Evolutionary conservation across 495 filamentous ascomycete species (phyloP), one percentile per base, ranked within the genome.

Genomic region (Trichoderma reesei): DNA sequence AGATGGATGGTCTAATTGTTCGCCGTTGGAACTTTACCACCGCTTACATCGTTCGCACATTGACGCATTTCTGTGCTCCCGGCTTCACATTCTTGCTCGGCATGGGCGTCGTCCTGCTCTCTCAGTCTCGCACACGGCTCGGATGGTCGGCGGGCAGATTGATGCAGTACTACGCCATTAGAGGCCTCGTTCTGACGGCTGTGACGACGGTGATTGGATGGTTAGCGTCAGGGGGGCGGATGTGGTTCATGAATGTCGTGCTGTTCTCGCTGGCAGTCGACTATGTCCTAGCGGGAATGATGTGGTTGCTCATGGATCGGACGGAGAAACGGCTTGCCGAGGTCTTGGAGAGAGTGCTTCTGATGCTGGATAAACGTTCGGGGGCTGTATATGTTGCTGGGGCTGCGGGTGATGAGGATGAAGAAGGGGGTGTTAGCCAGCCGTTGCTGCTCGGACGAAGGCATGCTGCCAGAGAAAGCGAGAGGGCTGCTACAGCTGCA

Each of bases 81-180:
- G 73, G 73, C 11, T 74, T 74, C 51, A 73, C 69, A 6, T 74
- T 75, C 42, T 65, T 75, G 10, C 70, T 75, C 6, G 73, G 73
- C n/a, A 73, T 75, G 67, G 73, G 73, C 41, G 64, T 74, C 8
- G 73, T 69, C 1, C 73, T 74, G 62, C 74, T 75, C 41, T 63
- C 70, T 3, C 61, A 65, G 20, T 74, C 73, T 33, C 68, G 73
- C 13, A 66, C 68, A 8, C 69, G 65, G 11, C 67, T 72, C 0
- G 68, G 67, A 3, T 75, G 73, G 73, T 51, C 65, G 14, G 60
- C 64, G 3, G 34, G 31, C 41, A 64, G 61, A 56, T 68, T 75
- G 72, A 63, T 48, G 9, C 54, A 69, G 42, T 73, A 75, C 54
- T 74, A 73, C 48, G 41, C 69, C 7, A 59, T 68, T 1, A 65